Percentiles rank a stretch among this genome's conserved stretches.
Evolutionary conservation across 2,329 filamentous ascomycete species (phyloP).

Genomic region (Penicillium fuscoglaucum): DNA sequence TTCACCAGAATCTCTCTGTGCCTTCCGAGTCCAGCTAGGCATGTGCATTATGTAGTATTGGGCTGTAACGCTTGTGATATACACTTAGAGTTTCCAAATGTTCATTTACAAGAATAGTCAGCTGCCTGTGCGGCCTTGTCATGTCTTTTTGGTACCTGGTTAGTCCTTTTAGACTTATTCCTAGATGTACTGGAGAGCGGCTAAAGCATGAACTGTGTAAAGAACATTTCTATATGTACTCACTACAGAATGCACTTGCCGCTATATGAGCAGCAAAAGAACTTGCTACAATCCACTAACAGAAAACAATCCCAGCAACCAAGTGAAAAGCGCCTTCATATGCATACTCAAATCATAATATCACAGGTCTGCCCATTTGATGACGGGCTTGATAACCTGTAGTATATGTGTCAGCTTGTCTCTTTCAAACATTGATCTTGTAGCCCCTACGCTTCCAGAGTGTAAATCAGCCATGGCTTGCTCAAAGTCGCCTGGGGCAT

Average conservation of each 20-base stretch:
- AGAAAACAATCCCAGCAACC: background rate
- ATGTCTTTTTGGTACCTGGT: background rate
- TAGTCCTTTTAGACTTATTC: too few species aligned
- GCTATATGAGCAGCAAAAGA: background rate
- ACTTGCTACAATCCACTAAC: background rate
- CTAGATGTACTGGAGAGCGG: too few species aligned
- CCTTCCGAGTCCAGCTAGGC: conserved; percentile 10
- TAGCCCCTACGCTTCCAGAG: conserved; percentile 10
- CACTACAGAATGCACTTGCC: background rate
- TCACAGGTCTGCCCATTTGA: conserved; percentile 18
- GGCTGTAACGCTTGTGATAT: too few species aligned
- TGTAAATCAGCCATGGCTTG: conserved; percentile 21
- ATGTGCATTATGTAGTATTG: background rate
- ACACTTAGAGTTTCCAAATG: too few species aligned
- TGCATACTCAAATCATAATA: background rate
- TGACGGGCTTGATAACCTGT: conserved; percentile 22
- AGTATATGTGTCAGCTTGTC: background rate
- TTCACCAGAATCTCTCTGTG: conserved; percentile 26
- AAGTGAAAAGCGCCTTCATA: background rate
- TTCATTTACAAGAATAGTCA: background rate
- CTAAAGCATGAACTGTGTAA: too few species aligned
- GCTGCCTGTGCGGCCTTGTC: background rate
- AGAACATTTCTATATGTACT: too few species aligned
- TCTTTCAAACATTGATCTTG: background rate
- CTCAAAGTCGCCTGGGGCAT: conserved; percentile 16